Evolutionary conservation across 2,329 filamentous ascomycete genomes (phyloP).

Genomic region (Didymellaceae sp.): DNA sequence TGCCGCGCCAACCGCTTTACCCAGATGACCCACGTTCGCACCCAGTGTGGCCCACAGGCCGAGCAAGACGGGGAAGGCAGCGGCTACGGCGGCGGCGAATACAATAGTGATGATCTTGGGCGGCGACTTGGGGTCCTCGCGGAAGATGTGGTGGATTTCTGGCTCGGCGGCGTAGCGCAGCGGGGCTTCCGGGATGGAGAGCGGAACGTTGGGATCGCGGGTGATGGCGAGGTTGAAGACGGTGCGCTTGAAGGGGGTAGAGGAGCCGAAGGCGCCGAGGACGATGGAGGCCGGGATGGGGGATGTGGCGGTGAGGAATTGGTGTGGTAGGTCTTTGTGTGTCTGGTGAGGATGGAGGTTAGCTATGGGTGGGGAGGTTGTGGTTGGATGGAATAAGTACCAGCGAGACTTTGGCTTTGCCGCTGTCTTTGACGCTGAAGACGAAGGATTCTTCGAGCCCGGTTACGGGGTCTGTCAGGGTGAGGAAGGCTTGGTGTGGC

Average conservation of each 20-base stretch:
- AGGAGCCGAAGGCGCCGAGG: conserved; percentile 83
- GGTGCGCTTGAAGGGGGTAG: conserved; percentile 69
- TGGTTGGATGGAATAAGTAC: conserved; percentile 59
- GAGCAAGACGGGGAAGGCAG: conserved; percentile 75
- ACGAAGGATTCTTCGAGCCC: conserved; percentile 89
- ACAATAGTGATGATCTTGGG: conserved; percentile 78
- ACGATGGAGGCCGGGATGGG: conserved; percentile 82
- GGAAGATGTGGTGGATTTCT: conserved; percentile 93
- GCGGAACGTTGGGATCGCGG: conserved; percentile 66
- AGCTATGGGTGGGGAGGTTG: conserved; percentile 30
- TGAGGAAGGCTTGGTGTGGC: conserved; percentile 92
- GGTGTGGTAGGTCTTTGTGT: conserved; percentile 85
- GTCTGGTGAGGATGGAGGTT: conserved; percentile 60
- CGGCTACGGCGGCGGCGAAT: conserved; percentile 76
- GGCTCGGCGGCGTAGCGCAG: conserved; percentile 82
- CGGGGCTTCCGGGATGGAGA: conserved; percentile 68
- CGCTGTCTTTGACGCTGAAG: conserved; percentile 82
- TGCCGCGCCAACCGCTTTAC: conserved; percentile 75
- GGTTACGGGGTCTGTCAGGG: conserved; percentile 74
- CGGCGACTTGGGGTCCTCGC: conserved; percentile 77
- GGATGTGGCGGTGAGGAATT: conserved; percentile 72
- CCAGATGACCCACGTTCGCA: conserved; percentile 79
- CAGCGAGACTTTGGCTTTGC: conserved; percentile 84
- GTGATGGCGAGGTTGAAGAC: conserved; percentile 76
- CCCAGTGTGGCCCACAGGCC: conserved; percentile 78